Conservation (phyloP, 2,329 filamentous ascomycete species). For the Chrysoporthe austroafricana region DNA sequence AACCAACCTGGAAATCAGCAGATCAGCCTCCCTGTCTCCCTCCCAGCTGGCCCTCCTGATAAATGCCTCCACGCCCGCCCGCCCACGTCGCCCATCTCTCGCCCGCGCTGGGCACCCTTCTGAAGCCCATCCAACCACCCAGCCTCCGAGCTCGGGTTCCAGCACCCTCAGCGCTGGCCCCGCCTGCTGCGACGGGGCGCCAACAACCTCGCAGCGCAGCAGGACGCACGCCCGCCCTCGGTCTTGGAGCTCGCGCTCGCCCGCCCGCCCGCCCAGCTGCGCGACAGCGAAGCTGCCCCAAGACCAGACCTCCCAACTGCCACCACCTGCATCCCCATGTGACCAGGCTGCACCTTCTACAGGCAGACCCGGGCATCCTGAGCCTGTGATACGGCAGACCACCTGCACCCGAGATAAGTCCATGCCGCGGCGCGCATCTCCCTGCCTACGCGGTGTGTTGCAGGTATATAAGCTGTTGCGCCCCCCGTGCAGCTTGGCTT, state of each 20-base stretch:
- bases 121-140: background rate
- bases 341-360: background rate
- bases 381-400: background rate
- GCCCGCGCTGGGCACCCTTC: background rate
- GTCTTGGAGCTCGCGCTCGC: background rate
- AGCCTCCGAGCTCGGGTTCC: constrained; percentile 9
- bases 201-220: background rate
- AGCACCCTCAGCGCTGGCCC: constrained; percentile 6
- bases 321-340: background rate
- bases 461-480: background rate
- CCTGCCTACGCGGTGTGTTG: background rate
- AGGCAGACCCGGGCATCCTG: background rate
- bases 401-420: background rate
- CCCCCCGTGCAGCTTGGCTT: background rate
- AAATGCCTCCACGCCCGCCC: constrained; percentile 1
- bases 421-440: background rate
- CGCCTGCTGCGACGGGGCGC: background rate
- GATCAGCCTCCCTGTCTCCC: background rate
- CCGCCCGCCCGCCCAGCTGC: background rate
- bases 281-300: background rate
- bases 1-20: constrained; percentile 2
- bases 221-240: background rate
- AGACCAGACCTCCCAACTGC: too few relatives aligned
- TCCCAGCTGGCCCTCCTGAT: constrained; percentile 7
- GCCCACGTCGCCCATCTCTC: background rate